A percentile compares a stretch with the other conserved stretches of the same genome.
Conservation (phyloP, 345 rosid genomes). For the Boechera divaricarpa region DNA sequence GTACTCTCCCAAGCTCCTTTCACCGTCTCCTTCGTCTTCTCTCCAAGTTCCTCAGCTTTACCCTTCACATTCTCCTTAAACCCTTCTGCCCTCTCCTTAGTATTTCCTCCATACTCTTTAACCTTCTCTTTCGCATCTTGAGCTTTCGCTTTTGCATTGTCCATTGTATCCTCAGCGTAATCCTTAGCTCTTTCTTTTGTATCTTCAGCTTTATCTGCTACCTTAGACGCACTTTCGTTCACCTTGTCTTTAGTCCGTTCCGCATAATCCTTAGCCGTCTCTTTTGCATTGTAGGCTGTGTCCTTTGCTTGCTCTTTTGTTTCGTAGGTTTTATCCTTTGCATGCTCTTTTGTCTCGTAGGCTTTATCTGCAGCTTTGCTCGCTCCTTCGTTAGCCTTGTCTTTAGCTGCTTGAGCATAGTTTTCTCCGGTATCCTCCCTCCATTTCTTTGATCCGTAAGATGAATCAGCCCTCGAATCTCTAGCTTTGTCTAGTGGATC, state of each 20-base stretch:
- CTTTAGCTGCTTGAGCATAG: slow-evolving; percentile 36
- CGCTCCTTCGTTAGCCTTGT: slow-evolving; percentile 37
- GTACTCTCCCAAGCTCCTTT: slow-evolving; percentile 49
- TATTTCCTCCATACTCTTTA: slow-evolving; percentile 35
- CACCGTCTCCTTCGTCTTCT: slow-evolving; percentile 45
- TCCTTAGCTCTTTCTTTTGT: slow-evolving; percentile 37
- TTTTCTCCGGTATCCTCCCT: slow-evolving; percentile 24
- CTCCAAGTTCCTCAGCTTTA: slow-evolving; percentile 44
- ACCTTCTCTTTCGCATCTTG: slow-evolving; percentile 40
- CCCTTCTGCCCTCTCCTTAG: slow-evolving; percentile 41
- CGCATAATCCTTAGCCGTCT: slow-evolving; percentile 37
- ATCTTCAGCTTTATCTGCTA: slow-evolving; percentile 39
- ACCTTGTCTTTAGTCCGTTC: slow-evolving; percentile 38
- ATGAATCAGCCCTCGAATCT: slow-evolving; percentile 29
- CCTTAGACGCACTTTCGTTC: slow-evolving; percentile 31
- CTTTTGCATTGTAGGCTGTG: slow-evolving; percentile 36
- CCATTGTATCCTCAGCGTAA: slow-evolving; percentile 38
- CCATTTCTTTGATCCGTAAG: slow-evolving; percentile 43
- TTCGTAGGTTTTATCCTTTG: slow-evolving; percentile 34
- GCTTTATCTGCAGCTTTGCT: slow-evolving; percentile 40
- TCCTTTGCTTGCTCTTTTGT: slow-evolving; percentile 40
- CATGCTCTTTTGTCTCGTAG: slow-evolving; percentile 39
- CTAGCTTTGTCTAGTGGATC: slow-evolving; percentile 27
- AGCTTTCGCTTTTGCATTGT: slow-evolving; percentile 33
- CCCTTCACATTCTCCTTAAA: slow-evolving; percentile 43